Conservation (phyloP, 371 early-diverging fungal genomes). For the Apophysomyces elegans region DNA sequence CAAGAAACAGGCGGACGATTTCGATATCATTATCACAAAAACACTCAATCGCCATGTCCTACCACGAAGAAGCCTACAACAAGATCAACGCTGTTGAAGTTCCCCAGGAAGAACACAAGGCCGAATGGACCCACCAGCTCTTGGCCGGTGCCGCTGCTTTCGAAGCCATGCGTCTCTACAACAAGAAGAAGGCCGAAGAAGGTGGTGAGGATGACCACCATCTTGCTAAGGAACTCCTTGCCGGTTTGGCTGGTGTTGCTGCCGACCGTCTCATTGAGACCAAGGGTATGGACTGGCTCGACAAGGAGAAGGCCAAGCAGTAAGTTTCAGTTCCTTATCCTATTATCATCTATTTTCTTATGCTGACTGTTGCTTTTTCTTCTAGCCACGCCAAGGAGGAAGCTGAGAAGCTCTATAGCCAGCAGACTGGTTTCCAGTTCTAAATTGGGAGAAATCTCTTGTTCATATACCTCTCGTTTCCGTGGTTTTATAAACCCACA, state of each 20-base stretch:
- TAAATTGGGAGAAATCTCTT: constrained; percentile 5
- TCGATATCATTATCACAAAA: background rate
- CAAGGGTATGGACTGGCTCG: constrained; percentile 22
- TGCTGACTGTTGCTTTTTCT: background rate
- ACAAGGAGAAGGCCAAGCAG: constrained; percentile 22
- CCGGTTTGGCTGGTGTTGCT: constrained; percentile 31
- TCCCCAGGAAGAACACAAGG: constrained; percentile 36
- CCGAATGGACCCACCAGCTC: constrained; percentile 44
- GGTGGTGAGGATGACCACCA: constrained; percentile 30
- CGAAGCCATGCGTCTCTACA: constrained; percentile 42
- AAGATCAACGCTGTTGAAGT: background rate
- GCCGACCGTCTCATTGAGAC: constrained; percentile 15
- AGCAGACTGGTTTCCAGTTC: constrained; percentile 20
- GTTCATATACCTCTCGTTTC: constrained; percentile 8
- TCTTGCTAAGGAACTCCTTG: constrained; percentile 46
- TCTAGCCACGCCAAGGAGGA: constrained; percentile 22
- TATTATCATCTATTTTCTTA: background rate
- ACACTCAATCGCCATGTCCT: background rate
- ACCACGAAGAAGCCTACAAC: constrained; percentile 10
- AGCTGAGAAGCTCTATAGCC: constrained; percentile 17
- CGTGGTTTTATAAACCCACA: background rate
- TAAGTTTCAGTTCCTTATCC: background rate
- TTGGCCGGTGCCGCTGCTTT: constrained; percentile 45
- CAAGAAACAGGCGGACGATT: background rate
- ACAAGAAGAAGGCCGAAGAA: constrained; percentile 26